These are phyloP conservation scores for Penicillium coffeae DNA, from an alignment of 495 filamentous ascomycete genomes.

Conservation along the genomic window DNA sequence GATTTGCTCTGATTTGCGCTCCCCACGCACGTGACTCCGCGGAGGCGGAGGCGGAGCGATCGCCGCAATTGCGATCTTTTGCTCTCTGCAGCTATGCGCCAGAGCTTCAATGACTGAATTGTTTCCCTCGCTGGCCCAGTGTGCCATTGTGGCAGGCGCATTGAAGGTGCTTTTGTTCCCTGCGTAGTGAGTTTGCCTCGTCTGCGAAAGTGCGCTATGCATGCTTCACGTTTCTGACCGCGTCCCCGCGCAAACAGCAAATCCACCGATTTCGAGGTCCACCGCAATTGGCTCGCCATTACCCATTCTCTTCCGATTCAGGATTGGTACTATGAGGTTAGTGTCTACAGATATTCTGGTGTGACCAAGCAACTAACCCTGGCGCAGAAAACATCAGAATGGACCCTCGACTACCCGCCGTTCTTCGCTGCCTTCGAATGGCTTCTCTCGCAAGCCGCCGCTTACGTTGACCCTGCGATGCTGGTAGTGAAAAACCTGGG, in stretches of 20 bases:
- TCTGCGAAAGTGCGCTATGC: not conserved
- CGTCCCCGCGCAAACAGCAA: constrained; percentile 54
- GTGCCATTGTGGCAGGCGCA: constrained; percentile 79
- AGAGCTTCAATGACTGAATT: constrained; percentile 65
- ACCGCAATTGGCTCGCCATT: constrained; percentile 96
- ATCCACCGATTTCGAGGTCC: constrained; percentile 98
- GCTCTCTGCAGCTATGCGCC: constrained; percentile 16
- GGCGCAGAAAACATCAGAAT: constrained; percentile 82
- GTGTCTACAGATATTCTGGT: not conserved
- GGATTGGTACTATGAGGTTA: constrained; percentile 91
- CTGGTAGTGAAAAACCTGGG: constrained; percentile 73
- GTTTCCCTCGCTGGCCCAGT: constrained; percentile 82
- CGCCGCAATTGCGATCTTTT: not conserved
- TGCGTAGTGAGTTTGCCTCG: constrained; percentile 72
- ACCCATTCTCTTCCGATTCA: constrained; percentile 82
- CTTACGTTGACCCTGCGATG: constrained; percentile 74
- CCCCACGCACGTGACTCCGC: constrained; percentile 17
- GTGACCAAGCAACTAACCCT: constrained; percentile 3
- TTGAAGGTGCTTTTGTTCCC: constrained; percentile 94
- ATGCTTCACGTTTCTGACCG: not conserved
- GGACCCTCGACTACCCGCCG: constrained; percentile 97
- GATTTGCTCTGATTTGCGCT: constrained; percentile 20
- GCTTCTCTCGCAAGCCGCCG: constrained; percentile 78
- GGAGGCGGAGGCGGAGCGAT: constrained; percentile 15
- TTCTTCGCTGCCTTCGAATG: constrained; percentile 98